These are phyloP conservation scores for Rhodamnia argentea DNA, from an alignment of 345 rosid species.

Conservation along the genomic window DNA sequence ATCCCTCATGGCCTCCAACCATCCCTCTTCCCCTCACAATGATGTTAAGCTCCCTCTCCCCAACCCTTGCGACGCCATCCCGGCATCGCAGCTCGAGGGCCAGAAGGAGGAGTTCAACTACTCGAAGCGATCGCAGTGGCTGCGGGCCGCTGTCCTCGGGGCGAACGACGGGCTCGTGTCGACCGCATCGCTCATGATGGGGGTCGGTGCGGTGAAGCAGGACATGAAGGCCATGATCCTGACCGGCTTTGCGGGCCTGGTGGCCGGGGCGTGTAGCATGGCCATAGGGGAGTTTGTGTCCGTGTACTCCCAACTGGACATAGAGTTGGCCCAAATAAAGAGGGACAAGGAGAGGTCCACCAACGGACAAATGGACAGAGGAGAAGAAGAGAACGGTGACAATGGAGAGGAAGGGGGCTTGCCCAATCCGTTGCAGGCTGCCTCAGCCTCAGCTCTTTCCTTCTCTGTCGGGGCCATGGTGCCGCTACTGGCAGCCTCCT, in stretches of 20 bases:
- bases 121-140: constrained; percentile 87
- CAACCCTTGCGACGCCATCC: background rate
- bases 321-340: constrained; percentile 65
- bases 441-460: constrained; percentile 79
- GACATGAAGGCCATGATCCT: constrained; percentile 77
- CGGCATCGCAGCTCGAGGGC: constrained; percentile 6
- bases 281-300: constrained; percentile 94
- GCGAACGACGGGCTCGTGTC: constrained; percentile 92
- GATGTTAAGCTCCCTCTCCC: background rate
- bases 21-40: background rate
- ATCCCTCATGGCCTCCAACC: background rate
- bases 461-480: constrained; percentile 77
- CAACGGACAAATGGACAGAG: background rate
- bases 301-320: constrained; percentile 75
- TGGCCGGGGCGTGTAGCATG: constrained; percentile 97
- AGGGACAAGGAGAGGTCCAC: constrained; percentile 20
- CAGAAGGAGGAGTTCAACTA: constrained; percentile 41
- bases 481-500: constrained; percentile 74
- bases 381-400: background rate
- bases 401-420: constrained; percentile 33
- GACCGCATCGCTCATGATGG: constrained; percentile 86
- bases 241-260: constrained; percentile 80
- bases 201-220: constrained; percentile 76
- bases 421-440: constrained; percentile 80
- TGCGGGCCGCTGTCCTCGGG: constrained; percentile 87